Conservation (phyloP, 2,329 filamentous ascomycete species). For the Myriosclerotinia scirpicola region DNA sequence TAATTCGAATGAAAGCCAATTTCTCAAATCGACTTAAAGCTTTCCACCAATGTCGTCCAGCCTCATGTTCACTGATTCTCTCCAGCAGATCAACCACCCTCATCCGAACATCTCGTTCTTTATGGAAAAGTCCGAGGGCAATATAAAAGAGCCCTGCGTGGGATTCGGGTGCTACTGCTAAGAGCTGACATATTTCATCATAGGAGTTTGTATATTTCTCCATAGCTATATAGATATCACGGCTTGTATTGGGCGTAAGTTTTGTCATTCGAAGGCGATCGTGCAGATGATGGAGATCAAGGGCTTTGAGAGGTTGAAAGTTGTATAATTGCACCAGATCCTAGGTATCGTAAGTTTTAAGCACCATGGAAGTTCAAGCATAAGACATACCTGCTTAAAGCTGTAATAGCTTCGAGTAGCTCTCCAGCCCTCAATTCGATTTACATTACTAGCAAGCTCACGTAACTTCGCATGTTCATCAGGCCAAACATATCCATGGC, state of each 20-base stretch:
- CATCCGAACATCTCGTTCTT: slow-evolving; percentile 73
- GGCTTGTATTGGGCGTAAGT: slow-evolving; percentile 71
- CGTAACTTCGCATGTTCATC: slow-evolving; percentile 77
- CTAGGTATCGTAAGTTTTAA: slow-evolving; percentile 47
- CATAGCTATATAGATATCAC: slow-evolving; percentile 82
- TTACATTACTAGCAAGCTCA: slow-evolving; percentile 88
- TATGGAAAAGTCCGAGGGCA: slow-evolving; percentile 88
- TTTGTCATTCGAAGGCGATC: slow-evolving; percentile 84
- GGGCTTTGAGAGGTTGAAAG: slow-evolving; percentile 68
- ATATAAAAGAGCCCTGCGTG: slow-evolving; percentile 90
- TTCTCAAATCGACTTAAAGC: slow-evolving; percentile 85
- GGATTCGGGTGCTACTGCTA: slow-evolving; percentile 79
- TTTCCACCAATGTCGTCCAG: slow-evolving; percentile 90
- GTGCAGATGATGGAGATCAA: slow-evolving; percentile 89
- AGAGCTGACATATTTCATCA: slow-evolving; percentile 79
- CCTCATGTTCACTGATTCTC: slow-evolving; percentile 80
- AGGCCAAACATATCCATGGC: slow-evolving; percentile 94
- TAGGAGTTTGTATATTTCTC: slow-evolving; percentile 74
- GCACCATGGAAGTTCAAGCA: neutral
- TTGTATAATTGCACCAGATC: slow-evolving; percentile 65
- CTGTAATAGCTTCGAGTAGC: slow-evolving; percentile 94
- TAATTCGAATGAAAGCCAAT: slow-evolving; percentile 77
- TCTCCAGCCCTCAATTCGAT: slow-evolving; percentile 93
- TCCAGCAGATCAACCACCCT: slow-evolving; percentile 79
- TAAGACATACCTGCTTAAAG: slow-evolving; percentile 72